These are phyloP conservation scores for Entomortierella beljakovae DNA, from an alignment of 192 early-diverging fungal species.

Conservation along the genomic window DNA sequence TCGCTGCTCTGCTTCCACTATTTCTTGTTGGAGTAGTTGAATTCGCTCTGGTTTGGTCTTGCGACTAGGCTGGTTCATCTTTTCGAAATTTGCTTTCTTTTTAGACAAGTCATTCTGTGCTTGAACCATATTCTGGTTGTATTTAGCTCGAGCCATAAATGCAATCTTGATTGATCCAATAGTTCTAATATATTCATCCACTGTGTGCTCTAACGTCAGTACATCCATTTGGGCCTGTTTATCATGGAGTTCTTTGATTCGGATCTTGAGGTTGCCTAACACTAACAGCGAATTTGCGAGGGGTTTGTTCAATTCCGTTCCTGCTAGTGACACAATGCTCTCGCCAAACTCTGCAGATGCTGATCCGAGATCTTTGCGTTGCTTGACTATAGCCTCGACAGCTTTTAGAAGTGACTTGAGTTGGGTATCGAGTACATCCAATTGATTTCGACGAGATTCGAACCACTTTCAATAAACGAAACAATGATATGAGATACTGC, in stretches of 20 bases:
- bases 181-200: constrained; percentile 92
- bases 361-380: constrained; percentile 77
- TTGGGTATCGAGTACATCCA: constrained; percentile 83
- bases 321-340: constrained; percentile 77
- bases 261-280: constrained; percentile 84
- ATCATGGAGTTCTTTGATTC: constrained; percentile 82
- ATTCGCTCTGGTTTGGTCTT: constrained; percentile 33
- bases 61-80: constrained; percentile 58
- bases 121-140: constrained; percentile 75
- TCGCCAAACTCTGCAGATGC: constrained; percentile 85
- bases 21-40: constrained; percentile 29
- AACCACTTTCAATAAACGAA: constrained; percentile 66
- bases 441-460: constrained; percentile 75
- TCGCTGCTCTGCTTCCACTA: constrained; percentile 55
- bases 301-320: constrained; percentile 75
- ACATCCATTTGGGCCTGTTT: constrained; percentile 84
- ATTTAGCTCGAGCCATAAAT: constrained; percentile 79
- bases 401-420: constrained; percentile 81
- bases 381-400: constrained; percentile 81
- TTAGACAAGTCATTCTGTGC: constrained; percentile 76
- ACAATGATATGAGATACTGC: not conserved
- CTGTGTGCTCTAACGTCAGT: constrained; percentile 76
- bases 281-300: constrained; percentile 74
- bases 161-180: constrained; percentile 86
- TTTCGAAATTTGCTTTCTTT: constrained; percentile 74